Base-by-base conservation (phyloP, 768 basidiomycete genomes). In the Lentinus brumalis region DNA sequence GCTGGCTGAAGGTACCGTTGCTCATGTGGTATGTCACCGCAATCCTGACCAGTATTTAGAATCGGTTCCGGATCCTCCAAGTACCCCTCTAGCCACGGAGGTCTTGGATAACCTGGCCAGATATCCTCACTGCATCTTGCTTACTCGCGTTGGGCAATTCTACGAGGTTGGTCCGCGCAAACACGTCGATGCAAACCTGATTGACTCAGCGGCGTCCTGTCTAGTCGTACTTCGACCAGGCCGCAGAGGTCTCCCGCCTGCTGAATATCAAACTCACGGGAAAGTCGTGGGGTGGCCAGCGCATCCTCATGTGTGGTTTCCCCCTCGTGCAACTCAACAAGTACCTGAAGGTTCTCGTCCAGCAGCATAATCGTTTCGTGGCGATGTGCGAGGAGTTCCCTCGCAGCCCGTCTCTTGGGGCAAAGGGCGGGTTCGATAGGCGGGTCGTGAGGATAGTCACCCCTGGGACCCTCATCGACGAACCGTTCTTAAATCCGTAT, bases 201-300 rank as follows among this genome's bases (percentile, higher is more conserved):
- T 29, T 30, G 39, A 26, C 21, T 26, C 21, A 26, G 38, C 14
- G 2, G 16, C 32, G 15, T 21, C 10, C 32, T 14, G 30, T 10
- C 31, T 57, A 98, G 95, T 96, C 96, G 0, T 97, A 97, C 73
- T 98, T 96, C 67, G 89, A 92, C 42, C 96, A 96, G 80, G 94
- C 95, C 8, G 75, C 78, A 14, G 86, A 91, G 60, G 86, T 98
- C 6, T 80, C 94, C 4, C 80, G 78, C 32, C 76, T 95, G 15
- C 81, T 97, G 11, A 86, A 85, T 66, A 94, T 96, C 75, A 96
- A 94, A 67, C 78, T 95, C 26, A 88, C 93, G 2, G 83, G 85
- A 60, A 83, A 88, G 60, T 83, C 83, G 67, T 92, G 90, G 91
- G 83, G 83, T 62, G 86, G 83, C 16, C 77, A 81, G 15, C 81